Conservation (phyloP, 371 early-diverging fungal genomes). For the Smittium culicis region DNA sequence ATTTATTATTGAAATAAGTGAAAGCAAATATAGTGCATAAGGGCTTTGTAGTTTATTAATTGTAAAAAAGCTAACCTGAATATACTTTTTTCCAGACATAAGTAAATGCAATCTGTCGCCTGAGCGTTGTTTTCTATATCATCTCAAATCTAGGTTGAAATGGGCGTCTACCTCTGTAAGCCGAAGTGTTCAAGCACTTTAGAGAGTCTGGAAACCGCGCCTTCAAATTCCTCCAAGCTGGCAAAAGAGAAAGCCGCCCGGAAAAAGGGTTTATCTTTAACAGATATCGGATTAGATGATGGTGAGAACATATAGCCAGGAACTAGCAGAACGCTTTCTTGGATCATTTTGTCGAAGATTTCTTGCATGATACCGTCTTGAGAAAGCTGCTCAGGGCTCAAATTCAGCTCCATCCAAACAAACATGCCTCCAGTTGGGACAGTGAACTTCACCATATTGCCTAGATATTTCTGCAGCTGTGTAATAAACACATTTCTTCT, state of each 20-base stretch:
- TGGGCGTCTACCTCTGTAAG: background rate
- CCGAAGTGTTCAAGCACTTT: slow-evolving; percentile 21
- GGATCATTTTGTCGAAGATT: slow-evolving; percentile 25
- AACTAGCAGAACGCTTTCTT: slow-evolving; percentile 25
- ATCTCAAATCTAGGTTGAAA: background rate
- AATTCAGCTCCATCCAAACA: slow-evolving; percentile 42
- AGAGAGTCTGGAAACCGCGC: slow-evolving; percentile 19
- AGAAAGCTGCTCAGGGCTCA: slow-evolving; percentile 10
- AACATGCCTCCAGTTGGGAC: slow-evolving; percentile 55
- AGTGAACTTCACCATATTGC: slow-evolving; percentile 37
- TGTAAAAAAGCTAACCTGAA: background rate
- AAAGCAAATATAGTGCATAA: background rate
- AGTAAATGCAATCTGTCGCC: too few species aligned
- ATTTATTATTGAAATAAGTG: too few species aligned
- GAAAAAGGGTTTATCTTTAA: slow-evolving; percentile 22
- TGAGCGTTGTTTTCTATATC: background rate
- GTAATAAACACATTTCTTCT: slow-evolving; percentile 39
- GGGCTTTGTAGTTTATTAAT: background rate
- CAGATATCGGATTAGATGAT: slow-evolving; percentile 9
- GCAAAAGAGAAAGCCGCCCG: slow-evolving; percentile 30
- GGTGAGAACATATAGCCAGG: slow-evolving; percentile 29
- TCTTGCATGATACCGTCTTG: slow-evolving; percentile 21
- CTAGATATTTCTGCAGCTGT: slow-evolving; percentile 30
- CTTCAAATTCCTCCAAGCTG: slow-evolving; percentile 15
- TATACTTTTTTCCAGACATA: background rate